These are phyloP conservation scores for Phytopythium boreale DNA, from an alignment of 352 stramenopile genomes.

Conservation along the genomic window DNA sequence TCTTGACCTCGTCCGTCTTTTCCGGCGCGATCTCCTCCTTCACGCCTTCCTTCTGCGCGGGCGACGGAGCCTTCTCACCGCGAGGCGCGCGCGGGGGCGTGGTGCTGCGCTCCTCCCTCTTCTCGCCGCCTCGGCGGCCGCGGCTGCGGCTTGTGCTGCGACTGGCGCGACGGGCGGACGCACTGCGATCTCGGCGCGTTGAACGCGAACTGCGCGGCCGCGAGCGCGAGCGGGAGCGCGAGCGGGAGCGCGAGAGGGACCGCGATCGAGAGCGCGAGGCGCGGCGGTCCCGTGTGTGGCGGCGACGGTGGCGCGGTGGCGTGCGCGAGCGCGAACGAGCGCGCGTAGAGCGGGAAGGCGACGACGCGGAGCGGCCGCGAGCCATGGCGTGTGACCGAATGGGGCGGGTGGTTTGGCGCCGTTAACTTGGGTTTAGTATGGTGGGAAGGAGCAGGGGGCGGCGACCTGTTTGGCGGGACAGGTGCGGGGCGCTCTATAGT, in stretches of 20 bases:
- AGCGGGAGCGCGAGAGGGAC: constrained; percentile 9
- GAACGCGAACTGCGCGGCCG: background rate
- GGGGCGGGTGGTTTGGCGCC: background rate
- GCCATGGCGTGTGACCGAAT: constrained; percentile 3
- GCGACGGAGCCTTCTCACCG: background rate
- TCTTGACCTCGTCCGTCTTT: background rate
- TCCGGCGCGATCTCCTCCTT: background rate
- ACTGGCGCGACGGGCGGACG: background rate
- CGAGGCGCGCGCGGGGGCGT: background rate
- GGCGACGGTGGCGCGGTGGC: background rate
- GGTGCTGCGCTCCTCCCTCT: background rate
- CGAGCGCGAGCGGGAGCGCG: background rate
- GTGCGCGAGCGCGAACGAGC: background rate
- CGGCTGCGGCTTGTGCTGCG: constrained; percentile 10
- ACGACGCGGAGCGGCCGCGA: constrained; percentile 14
- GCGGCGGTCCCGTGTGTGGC: background rate
- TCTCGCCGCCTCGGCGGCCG: constrained; percentile 8
- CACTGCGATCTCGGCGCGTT: background rate
- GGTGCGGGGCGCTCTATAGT: too few species aligned
- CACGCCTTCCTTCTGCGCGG: background rate
- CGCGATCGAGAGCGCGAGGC: constrained; percentile 21
- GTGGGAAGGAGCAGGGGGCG: background rate
- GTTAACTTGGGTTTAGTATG: constrained; percentile 5
- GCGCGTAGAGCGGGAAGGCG: constrained; percentile 2
- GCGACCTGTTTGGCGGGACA: too few species aligned